Base-by-base conservation (phyloP, 108 stramenopile species). In the Bacterosira constricta region DNA sequence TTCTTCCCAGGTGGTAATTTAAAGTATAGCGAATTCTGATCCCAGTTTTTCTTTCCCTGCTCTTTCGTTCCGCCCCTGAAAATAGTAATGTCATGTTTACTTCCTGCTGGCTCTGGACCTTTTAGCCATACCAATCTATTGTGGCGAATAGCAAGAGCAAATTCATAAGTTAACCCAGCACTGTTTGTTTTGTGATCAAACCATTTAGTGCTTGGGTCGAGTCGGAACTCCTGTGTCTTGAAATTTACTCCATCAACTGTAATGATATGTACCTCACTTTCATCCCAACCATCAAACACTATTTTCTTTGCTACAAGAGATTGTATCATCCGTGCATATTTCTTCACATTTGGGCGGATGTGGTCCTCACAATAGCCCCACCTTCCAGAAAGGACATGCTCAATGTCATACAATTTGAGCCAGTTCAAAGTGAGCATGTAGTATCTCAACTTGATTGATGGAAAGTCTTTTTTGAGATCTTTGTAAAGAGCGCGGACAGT, bases 91-190 rank as follows among this genome's bases (percentile, higher is more conserved):
- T 84, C 79, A 60, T 65, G 52, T 30, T 36, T 15, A 1, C 71
- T 67, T 7, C 52, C 75, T 50, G 68, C 63, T 53, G 69, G 69
- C n/a, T 56, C 63, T 34, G 80, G 83, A 0, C 83, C 83, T 47
- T 72, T 67, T 2, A 77, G 51, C 70, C 75, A 85, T 18, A 75
- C 69, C n/a, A 70, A 29, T 10, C 3, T 0, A 53, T 46, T 29
- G 1, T 39, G 1, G 5, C 20, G 6, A 11, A 59, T 8, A 6
- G 58, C 3, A 1, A 59, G 32, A 0, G 18, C 37, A 39, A 37
- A 39, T 18, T 59, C 20, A 23, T 59, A 59, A 8, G 17, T 59
- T 1, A 84, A 12, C 4, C 58, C 79, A 2, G 69, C 56, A 31
- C 56, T 17, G 9, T 80, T 76, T 27, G 13, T 51, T 54, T 84